phyloP scores from a whole-genome alignment of 1,139 yeast species.

The Pneumocystis canis region DNA sequence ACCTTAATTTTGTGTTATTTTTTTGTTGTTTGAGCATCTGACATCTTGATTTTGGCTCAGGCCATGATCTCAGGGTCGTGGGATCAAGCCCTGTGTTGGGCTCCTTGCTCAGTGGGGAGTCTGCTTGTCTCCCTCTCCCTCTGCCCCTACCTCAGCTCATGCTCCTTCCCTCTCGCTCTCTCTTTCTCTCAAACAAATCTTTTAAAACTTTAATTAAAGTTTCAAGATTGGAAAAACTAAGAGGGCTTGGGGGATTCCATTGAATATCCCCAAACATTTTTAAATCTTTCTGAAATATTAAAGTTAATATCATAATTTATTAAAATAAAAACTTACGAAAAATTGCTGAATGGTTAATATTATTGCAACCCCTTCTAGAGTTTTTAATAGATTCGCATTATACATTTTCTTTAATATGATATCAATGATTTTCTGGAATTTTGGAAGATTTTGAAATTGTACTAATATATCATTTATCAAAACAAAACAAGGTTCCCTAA shows the following conservation, averaged over 20 bases:
- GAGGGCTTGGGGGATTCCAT: slow-evolving; percentile 67
- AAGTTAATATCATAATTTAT: slow-evolving; percentile 17
- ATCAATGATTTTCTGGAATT: slow-evolving; percentile 19
- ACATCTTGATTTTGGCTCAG: too few relatives aligned
- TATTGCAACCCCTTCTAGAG: slow-evolving; percentile 71
- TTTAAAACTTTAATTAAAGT: slow-evolving; percentile 46
- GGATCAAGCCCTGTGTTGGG: too few relatives aligned
- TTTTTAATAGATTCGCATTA: slow-evolving; percentile 37
- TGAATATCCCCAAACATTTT: slow-evolving; percentile 14
- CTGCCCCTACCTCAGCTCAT: too few relatives aligned
- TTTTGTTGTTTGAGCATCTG: too few relatives aligned
- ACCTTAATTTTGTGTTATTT: too few relatives aligned
- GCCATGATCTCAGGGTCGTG: too few relatives aligned
- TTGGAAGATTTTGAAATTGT: slow-evolving; percentile 18
- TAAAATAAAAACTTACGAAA: background rate
- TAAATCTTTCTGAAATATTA: slow-evolving; percentile 25
- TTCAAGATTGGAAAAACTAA: slow-evolving; percentile 50
- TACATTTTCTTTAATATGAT: slow-evolving; percentile 33
- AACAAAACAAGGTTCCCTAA: slow-evolving; percentile 65
- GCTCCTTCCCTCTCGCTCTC: too few relatives aligned
- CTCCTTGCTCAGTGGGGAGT: too few relatives aligned
- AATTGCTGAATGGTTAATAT: slow-evolving; percentile 33
- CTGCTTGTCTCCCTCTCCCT: too few relatives aligned
- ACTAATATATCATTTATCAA: slow-evolving; percentile 46
- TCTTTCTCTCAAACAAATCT: too few relatives aligned